phyloP scores from a whole-genome alignment of 257 asterid genomes.

The Fraxinus quadrangulata region DNA sequence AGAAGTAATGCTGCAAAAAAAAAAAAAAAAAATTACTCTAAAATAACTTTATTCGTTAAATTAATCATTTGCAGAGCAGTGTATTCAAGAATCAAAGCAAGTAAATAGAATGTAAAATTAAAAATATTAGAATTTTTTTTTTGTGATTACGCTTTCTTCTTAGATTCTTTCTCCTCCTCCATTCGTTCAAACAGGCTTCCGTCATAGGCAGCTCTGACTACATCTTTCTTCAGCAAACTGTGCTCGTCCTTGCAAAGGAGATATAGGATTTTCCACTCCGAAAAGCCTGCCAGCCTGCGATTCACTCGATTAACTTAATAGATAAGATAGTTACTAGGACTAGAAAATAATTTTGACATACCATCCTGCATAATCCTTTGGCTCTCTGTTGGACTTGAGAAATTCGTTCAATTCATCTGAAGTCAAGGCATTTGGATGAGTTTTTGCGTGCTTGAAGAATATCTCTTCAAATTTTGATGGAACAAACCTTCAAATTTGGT shows the following conservation, averaged over 20 bases:
- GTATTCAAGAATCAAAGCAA: background rate
- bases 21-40: background rate
- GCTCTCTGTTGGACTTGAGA: slow-evolving; percentile 64
- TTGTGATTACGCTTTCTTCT: slow-evolving; percentile 44
- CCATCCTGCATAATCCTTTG: slow-evolving; percentile 80
- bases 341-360: slow-evolving; percentile 22
- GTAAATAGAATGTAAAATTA: background rate
- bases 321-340: no score
- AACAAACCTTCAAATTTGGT: slow-evolving; percentile 53
- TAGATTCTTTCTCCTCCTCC: slow-evolving; percentile 61
- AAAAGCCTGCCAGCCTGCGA: slow-evolving; percentile 59
- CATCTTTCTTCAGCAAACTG: slow-evolving; percentile 63
- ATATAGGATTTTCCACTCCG: slow-evolving; percentile 79
- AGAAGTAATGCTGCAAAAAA: background rate
- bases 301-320: background rate
- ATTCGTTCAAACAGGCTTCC: slow-evolving; percentile 78
- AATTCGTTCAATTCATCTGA: slow-evolving; percentile 53
- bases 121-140: background rate
- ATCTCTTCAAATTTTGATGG: slow-evolving; percentile 68
- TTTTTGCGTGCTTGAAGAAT: slow-evolving; percentile 55
- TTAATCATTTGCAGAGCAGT: background rate
- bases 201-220: slow-evolving; percentile 59
- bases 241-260: slow-evolving; percentile 66
- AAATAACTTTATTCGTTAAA: background rate
- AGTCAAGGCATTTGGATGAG: slow-evolving; percentile 53